Evolutionary conservation across 257 asterid species (phyloP), one percentile per base, ranked within the genome.

Genomic region (Striga asiatica): DNA sequence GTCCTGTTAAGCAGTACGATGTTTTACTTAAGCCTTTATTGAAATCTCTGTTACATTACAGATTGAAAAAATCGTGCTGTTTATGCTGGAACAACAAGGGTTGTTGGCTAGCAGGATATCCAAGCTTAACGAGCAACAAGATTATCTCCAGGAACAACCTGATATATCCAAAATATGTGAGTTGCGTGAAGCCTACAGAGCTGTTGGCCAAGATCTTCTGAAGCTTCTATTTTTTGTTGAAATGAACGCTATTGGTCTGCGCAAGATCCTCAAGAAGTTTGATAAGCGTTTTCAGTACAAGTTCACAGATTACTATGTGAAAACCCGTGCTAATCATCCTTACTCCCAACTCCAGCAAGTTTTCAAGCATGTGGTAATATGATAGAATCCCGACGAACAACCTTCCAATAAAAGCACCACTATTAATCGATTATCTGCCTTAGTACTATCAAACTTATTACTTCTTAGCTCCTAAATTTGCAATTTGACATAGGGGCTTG

Each of bases 291-390:
- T 91, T 62, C 87, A 93, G 51, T 81, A 85, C 81, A 82, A 71
- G 64, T 91, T 91, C 81, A 91, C 98, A 18, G 85, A 84, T 76
- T 84, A 91, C 74, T 91, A 91, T 43, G 95, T 91, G 61, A 87
- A 84, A 71, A 87, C 98, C 54, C 95, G 98, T 57, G 54, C 54
- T 5, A 23, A 21, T 23, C 54, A 91, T 73, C 98, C 98, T 48
- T 91, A 91, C 74, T 91, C 98, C 55, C 98, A 87, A 69, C 98
- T 91, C 61, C 94, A 78, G 79, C 95, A 88, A 77, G 89, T 91
- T 23, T 87, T 91, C 76, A 91, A 87, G 81, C 98, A 91, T 67
- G 98, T 91, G 95, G 98, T 91, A 84, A 78, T 69, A 66, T 59
- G 32, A 24, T 22, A 56, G 13, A 19, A 19, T 41, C 8, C 19